Evolutionary conservation across 2,329 filamentous ascomycete species (phyloP), one percentile per base, ranked within the genome.

Genomic region (Cladophialophora bantiana): DNA sequence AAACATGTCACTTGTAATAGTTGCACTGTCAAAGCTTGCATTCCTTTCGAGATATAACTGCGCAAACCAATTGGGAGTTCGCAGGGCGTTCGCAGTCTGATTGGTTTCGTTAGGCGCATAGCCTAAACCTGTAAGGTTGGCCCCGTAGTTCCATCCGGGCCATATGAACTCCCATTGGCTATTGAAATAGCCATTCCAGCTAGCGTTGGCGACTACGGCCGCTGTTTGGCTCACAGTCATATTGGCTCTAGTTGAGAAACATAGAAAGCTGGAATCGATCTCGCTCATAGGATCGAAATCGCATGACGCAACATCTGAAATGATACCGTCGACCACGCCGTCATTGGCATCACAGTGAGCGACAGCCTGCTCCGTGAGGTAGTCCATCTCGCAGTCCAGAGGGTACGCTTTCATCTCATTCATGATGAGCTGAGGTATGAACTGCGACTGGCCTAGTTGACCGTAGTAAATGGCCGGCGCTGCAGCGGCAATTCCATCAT

Each of bases 101-200:
- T 12, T 5, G 6, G 38, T 42, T 6, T 15, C 15, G 38, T 42
- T 42, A 12, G 15, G 15, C 1, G 38, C 38, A 3, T 26, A 26
- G 26, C 26, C 26, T 26, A 26, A 26, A n/a, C 13, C 13, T 6
- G 13, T 42, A 12, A 42, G 15, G 1, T 4, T 6, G 12, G 38
- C 38, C 13, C 38, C 38, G 15, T 5, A 15, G 38, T 42, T 42
- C 38, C 13, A 15, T 42, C 38, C 12, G 73, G 5, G 75, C 20
- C 59, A 52, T 5, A 75, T 32, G 56, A 77, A 68, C 62, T 75
- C 77, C 7, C 67, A 56, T 1, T 73, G 69, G 34, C 79, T 72
- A 59, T 75, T 75, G 12, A 12, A 15, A 6, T 15, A 12, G 10
- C 12, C 38, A 15, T 15, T 6, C 26, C 18, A 45, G 10, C 42